Evolutionary conservation across 768 basidiomycete genomes (phyloP).

Genomic region (Mycena venus): DNA sequence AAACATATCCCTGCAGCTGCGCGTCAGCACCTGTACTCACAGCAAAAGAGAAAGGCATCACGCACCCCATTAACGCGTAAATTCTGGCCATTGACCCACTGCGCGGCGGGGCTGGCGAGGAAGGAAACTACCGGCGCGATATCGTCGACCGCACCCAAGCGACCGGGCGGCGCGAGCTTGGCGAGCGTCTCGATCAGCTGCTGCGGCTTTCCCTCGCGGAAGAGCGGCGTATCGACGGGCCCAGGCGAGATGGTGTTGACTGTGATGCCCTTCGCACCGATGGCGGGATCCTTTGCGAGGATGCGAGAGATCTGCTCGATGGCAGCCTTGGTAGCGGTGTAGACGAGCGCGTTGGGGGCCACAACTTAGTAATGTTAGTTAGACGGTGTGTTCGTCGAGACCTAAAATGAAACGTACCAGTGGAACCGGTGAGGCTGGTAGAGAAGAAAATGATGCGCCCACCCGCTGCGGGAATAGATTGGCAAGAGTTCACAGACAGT

Average conservation of each 20-base stretch:
- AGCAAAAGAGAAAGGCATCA: not conserved
- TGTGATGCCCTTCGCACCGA: conserved; percentile 65
- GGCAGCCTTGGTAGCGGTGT: conserved; percentile 70
- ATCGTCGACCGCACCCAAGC: conserved; percentile 65
- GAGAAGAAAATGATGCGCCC: conserved; percentile 72
- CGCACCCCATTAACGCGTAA: conserved; percentile 71
- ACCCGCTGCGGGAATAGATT: conserved; percentile 50
- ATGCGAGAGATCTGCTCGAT: conserved; percentile 71
- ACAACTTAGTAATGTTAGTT: conserved; percentile 47
- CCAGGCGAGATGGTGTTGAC: conserved; percentile 72
- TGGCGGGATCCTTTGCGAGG: conserved; percentile 62
- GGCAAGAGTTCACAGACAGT: not conserved
- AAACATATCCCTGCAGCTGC: not conserved
- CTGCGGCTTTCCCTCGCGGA: conserved; percentile 67
- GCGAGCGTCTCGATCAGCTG: conserved; percentile 60
- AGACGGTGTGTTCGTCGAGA: too few relatives aligned
- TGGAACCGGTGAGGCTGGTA: conserved; percentile 59
- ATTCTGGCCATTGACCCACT: conserved; percentile 72
- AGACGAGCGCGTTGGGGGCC: conserved; percentile 62
- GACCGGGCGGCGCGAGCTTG: conserved; percentile 46
- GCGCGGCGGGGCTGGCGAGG: conserved; percentile 63
- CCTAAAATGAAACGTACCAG: conserved; percentile 41
- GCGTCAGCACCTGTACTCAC: not conserved
- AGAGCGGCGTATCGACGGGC: conserved; percentile 67
- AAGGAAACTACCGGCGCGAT: conserved; percentile 68